Base-by-base conservation (phyloP, 306 rosid genomes). In the Vicia villosa region DNA sequence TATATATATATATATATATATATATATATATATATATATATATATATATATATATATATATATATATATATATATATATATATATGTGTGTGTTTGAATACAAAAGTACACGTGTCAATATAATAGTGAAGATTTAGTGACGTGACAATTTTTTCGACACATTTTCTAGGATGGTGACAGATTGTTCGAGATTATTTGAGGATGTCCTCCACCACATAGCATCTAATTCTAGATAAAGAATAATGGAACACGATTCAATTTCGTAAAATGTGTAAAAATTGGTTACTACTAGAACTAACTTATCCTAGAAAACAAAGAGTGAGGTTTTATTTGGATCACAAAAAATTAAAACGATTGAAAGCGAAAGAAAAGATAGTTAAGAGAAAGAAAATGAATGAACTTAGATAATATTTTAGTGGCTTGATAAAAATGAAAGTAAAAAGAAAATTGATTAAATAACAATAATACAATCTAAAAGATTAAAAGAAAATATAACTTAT, bases 91-190 rank as follows among this genome's bases (percentile, higher is more conserved):
- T 38, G 5, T 15, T 16, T 40, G 10, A 11, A 56, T 10, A 22
- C 16, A 28, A 20, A 40, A 56, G 38, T 28, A 36, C 79, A 66
- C 79, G 65, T 69, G 56, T 59, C 57, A 49, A 51, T 0, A 4
- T 6, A 14, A 8, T 37, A 11, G 14, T 50, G 8, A 9, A 57
- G 4, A 22, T 10, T 59, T 68, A 6, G 3, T 22, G 20, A 45
- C 56, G 32, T 71, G 63, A 37, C 65, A 49, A 58, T 50, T 15
- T 51, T 51, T 7, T 2, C 1, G 32, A 21, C 15, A 0, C 26
- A 0, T 21, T 69, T 70, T 63, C 4, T 63, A 34, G 20, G 26
- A 34, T 13, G 11, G 63, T 65, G 43, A 46, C 13, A 46, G 28
- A 17, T 30, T 14, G 28, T 69, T 69, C 65, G 6, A 50, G 74